Evolutionary conservation across 2,329 filamentous ascomycete species (phyloP).

Genomic region (Botrytis hyacinthi): DNA sequence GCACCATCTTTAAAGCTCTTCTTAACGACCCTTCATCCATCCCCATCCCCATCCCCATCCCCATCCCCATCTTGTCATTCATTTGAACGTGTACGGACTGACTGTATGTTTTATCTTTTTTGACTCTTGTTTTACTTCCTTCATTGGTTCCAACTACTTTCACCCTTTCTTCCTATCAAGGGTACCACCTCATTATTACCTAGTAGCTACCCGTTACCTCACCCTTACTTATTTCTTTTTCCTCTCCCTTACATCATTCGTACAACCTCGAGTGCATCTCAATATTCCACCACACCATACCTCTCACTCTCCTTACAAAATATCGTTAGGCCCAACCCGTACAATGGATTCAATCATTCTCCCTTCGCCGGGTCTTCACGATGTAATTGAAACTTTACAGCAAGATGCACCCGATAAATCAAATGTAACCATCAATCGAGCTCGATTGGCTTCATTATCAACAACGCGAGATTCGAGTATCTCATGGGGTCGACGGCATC

Average conservation of each 20-base stretch:
- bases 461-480: conserved; percentile 25
- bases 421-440: neutral
- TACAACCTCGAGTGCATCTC: neutral
- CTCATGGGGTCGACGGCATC: conserved; percentile 32
- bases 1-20: neutral
- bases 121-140: neutral
- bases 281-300: neutral
- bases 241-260: neutral
- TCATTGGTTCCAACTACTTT: neutral
- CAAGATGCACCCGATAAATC: conserved; percentile 16
- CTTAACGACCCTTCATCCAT: neutral
- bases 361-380: conserved; percentile 21
- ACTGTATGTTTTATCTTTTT: neutral
- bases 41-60: neutral
- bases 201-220: neutral
- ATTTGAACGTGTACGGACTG: neutral
- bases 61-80: neutral
- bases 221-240: neutral
- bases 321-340: neutral
- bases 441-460: conserved; percentile 23
- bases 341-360: conserved; percentile 26
- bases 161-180: neutral
- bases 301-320: neutral
- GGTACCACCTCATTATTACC: neutral
- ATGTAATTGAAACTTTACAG: conserved; percentile 10